phyloP scores from a whole-genome alignment of 2,329 filamentous ascomycete species.

The Calonectria leucothoes region DNA sequence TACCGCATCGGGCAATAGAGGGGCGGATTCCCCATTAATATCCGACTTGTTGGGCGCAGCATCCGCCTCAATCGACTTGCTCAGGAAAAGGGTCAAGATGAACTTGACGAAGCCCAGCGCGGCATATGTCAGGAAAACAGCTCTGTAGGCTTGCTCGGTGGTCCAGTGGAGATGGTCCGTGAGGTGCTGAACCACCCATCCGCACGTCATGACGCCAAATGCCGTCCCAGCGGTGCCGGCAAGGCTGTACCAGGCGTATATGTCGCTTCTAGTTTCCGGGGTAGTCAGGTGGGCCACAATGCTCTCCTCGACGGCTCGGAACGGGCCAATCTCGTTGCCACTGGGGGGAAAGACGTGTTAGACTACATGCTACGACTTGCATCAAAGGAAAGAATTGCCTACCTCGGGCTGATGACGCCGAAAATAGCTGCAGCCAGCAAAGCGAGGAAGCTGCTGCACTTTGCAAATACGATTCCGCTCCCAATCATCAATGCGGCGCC shows the following conservation, averaged over 20 bases:
- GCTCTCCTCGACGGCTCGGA: constrained; percentile 71
- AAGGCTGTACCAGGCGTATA: constrained; percentile 73
- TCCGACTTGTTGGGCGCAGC: not conserved
- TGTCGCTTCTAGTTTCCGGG: constrained; percentile 59
- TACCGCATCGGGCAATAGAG: constrained; percentile 35
- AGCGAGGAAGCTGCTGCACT: constrained; percentile 66
- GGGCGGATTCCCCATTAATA: constrained; percentile 35
- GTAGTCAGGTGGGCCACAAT: constrained; percentile 67
- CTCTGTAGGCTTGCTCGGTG: constrained; percentile 60
- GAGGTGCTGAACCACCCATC: constrained; percentile 68
- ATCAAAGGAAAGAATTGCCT: not conserved
- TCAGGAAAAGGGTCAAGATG: constrained; percentile 61
- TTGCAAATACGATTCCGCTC: constrained; percentile 67
- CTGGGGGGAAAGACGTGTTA: constrained; percentile 43
- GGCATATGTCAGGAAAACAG: constrained; percentile 58
- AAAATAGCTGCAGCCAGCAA: constrained; percentile 67
- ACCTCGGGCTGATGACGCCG: constrained; percentile 71
- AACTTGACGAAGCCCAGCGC: constrained; percentile 68
- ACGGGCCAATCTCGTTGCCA: constrained; percentile 73
- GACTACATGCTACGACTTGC: not conserved
- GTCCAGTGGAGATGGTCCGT: constrained; percentile 55
- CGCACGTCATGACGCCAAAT: constrained; percentile 67
- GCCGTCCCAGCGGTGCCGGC: constrained; percentile 70
- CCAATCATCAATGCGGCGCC: constrained; percentile 67
- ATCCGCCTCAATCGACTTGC: constrained; percentile 56